Percentiles rank a stretch among this genome's conserved stretches.
These are phyloP conservation scores for Striga asiatica DNA, from an alignment of 257 asterid species.

Conservation along the genomic window DNA sequence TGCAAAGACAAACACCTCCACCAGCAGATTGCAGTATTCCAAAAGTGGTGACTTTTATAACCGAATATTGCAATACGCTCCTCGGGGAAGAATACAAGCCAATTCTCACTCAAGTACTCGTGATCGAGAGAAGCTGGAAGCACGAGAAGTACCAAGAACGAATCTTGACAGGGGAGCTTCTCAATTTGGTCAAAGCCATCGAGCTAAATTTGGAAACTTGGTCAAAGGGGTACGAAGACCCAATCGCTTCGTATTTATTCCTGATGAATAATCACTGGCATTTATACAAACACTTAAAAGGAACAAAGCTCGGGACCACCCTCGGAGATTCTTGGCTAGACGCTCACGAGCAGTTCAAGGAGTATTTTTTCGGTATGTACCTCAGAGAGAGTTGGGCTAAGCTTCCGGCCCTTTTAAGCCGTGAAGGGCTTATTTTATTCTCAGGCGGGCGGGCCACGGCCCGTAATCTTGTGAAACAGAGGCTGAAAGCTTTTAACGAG, in stretches of 20 bases:
- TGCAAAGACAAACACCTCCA: conserved; percentile 74
- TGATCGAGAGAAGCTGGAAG: conserved; percentile 87
- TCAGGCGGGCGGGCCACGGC: conserved; percentile 86
- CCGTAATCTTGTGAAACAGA: conserved; percentile 77
- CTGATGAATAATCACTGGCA: conserved; percentile 86
- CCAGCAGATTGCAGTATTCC: conserved; percentile 81
- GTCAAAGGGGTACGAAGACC: conserved; percentile 68
- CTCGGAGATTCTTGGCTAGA: conserved; percentile 74
- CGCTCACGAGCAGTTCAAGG: conserved; percentile 59
- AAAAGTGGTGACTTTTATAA: conserved; percentile 58
- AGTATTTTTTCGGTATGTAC: conserved; percentile 30
- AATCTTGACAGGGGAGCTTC: conserved; percentile 49
- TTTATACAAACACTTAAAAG: conserved; percentile 54
- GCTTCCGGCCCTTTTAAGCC: conserved; percentile 63
- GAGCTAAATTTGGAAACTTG: conserved; percentile 70
- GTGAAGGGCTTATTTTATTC: conserved; percentile 81
- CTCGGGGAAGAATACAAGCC: conserved; percentile 80
- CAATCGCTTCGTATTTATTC: conserved; percentile 36
- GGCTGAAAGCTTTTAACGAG: conserved; percentile 63
- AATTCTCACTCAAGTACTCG: conserved; percentile 70
- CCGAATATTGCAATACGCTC: conserved; percentile 73
- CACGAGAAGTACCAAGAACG: conserved; percentile 65
- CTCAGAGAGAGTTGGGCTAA: conserved; percentile 82
- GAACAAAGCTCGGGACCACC: conserved; percentile 58
- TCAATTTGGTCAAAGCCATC: conserved; percentile 54